Base-by-base conservation (phyloP, 75 land plant species). In the Gnetum montanum region DNA sequence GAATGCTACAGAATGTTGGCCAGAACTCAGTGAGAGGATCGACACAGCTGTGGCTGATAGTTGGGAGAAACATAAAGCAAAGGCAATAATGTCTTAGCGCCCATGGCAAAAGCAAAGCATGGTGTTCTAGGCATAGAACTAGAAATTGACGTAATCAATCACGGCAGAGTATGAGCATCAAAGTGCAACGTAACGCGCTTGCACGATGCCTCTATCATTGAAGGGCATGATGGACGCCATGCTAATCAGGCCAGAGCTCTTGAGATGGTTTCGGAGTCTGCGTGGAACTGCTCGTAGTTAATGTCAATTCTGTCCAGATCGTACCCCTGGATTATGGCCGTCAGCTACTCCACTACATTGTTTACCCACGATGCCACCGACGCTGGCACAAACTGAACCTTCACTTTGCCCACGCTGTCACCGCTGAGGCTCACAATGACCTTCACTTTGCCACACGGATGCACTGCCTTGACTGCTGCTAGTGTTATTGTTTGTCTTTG, bases 221-320 rank as follows among this genome's bases (percentile, higher is more conserved):
- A 35, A 69, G 0, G 74, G 82, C 5, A 74, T 74, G 13, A 79
- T 70, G 28, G 70, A 69, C 12, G 66, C 71, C 3, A 41, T 31
- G 28, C 70, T 63, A 1, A 79, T 53, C 34, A 47, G 50, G 8
- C 78, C 74, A 24, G 74, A 70, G 70, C 65, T 58, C 27, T 58
- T 0, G 60, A 65, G 55, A 74, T 67, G 6, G 43, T 70, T 16
- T 59, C 2, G 24, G 49, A 44, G 15, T 70, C 65, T 1, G 68
- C 23, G 2, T 53, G 30, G 45, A 79, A 79, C 38, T 67, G 77
- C 68, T 79, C 82, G 22, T 69, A 69, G 22, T 79, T 74, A 31
- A 79, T 66, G 41, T 79, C 82, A 5, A 79, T 67, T 3, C 74
- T 74, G 15, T 79, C 78, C 0, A 69, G 40, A 38, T 54, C 15